phyloP scores from a whole-genome alignment of 1,284 basidiomycete species.

The Naganishia cerealis region DNA sequence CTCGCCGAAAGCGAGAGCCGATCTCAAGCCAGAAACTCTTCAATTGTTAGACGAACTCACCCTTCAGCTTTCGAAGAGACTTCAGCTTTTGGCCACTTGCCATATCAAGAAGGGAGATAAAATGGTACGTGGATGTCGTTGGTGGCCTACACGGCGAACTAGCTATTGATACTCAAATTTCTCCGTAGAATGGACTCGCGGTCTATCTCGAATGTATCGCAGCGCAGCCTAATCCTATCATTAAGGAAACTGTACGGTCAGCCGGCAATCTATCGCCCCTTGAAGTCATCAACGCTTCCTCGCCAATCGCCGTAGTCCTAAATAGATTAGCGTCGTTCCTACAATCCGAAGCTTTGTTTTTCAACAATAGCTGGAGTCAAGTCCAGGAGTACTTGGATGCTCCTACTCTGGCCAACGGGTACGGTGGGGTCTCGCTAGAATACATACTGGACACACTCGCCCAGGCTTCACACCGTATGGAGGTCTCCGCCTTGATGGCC shows the following conservation, averaged over 20 bases:
- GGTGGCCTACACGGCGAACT: neutral
- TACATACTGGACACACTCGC: constrained; percentile 37
- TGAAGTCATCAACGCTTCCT: constrained; percentile 8
- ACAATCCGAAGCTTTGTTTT: constrained; percentile 18
- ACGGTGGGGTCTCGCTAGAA: constrained; percentile 41
- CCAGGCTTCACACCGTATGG: constrained; percentile 36
- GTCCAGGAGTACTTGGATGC: constrained; percentile 20
- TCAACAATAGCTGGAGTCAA: constrained; percentile 2
- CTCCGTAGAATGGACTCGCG: constrained; percentile 19
- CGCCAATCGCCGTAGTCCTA: constrained; percentile 11
- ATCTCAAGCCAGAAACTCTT: constrained; percentile 46
- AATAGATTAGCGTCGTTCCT: constrained; percentile 22
- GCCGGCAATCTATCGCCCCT: neutral
- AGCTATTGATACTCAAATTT: neutral
- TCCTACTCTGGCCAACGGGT: constrained; percentile 5
- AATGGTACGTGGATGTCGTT: constrained; percentile 29
- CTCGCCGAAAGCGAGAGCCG: constrained; percentile 37
- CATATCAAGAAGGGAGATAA: constrained; percentile 68
- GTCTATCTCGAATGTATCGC: constrained; percentile 10
- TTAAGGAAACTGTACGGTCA: neutral
- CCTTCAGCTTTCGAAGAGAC: constrained; percentile 66
- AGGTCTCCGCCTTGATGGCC: constrained; percentile 38
- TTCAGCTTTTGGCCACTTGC: constrained; percentile 75
- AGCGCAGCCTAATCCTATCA: constrained; percentile 1
- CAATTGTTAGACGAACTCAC: constrained; percentile 58